Percentiles rank a stretch among this genome's conserved stretches.
These are phyloP conservation scores for Globisporangium canariense DNA, from an alignment of 352 stramenopile species.

Conservation along the genomic window DNA sequence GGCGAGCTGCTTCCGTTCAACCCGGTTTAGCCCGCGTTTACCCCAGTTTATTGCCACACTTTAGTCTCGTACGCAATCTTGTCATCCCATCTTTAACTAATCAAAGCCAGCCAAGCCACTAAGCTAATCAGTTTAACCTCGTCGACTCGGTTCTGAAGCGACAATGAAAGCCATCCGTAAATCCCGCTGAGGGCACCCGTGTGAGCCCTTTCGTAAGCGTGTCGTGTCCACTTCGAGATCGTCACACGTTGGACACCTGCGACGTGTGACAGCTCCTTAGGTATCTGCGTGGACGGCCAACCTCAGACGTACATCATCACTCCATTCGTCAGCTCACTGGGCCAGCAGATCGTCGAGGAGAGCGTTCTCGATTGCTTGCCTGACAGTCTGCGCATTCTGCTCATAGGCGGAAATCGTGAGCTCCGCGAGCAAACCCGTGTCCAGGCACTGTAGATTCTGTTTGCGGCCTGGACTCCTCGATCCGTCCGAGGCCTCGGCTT, in stretches of 20 bases:
- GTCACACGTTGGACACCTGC: too few species aligned
- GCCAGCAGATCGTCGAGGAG: conserved; percentile 5
- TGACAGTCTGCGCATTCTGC: conserved; percentile 3
- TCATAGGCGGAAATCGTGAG: conserved; percentile 6
- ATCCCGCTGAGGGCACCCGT: too few species aligned
- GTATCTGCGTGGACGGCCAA: too few species aligned
- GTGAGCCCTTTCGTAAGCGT: too few species aligned
- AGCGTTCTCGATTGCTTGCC: conserved; percentile 14
- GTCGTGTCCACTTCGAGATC: too few species aligned
- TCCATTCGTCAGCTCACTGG: too few species aligned
- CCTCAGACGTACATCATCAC: too few species aligned
- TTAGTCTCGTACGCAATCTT: background rate
- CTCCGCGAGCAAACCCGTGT: background rate
- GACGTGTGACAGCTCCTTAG: too few species aligned
- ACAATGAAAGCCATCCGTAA: too few species aligned
- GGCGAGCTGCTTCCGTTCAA: too few species aligned
- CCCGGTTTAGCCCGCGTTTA: background rate
- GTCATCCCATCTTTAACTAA: background rate
- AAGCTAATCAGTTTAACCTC: background rate
- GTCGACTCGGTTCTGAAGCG: too few species aligned
- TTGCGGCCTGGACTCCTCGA: background rate
- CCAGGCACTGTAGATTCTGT: background rate
- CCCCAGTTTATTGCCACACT: background rate
- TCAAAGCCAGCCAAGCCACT: background rate
- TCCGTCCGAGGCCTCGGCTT: background rate